phyloP scores from a whole-genome alignment of 495 filamentous ascomycete genomes.

The Xylaria grammica region DNA sequence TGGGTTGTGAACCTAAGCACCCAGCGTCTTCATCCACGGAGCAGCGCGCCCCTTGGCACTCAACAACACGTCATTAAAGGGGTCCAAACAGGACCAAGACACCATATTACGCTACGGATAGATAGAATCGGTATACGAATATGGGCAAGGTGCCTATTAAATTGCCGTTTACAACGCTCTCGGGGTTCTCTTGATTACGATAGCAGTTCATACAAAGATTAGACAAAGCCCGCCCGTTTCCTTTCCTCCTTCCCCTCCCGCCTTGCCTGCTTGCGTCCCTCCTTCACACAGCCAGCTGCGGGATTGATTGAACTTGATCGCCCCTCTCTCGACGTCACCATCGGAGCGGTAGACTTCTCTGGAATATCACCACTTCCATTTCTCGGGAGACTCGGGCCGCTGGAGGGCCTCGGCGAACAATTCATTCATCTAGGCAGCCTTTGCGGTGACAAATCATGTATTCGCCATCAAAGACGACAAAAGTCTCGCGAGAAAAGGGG shows the following conservation, averaged over 20 bases:
- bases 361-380: conserved; percentile 1
- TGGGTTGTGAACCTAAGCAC: too few relatives aligned
- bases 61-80: too few relatives aligned
- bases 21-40: too few relatives aligned
- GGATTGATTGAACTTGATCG: conserved; percentile 9
- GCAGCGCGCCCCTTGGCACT: too few relatives aligned
- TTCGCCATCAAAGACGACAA: conserved; percentile 12
- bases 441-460: conserved; percentile 4
- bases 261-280: neutral
- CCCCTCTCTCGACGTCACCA: neutral
- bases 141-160: neutral
- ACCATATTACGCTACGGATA: neutral
- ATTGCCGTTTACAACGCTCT: conserved; percentile 9
- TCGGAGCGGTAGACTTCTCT: neutral
- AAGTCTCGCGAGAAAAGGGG: neutral
- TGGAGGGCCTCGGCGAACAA: too few relatives aligned
- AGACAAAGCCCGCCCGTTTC: conserved; percentile 2
- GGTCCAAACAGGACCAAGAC: neutral
- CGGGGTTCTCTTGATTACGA: conserved; percentile 18
- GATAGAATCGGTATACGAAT: neutral
- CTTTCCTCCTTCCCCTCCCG: neutral
- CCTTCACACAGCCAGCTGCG: conserved; percentile 21
- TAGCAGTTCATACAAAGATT: conserved; percentile 21
- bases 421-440: neutral
- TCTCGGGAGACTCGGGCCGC: conserved; percentile 3